Evolutionary conservation across 2,329 filamentous ascomycete species (phyloP).

Genomic region (Pyrenochaeta sp.): DNA sequence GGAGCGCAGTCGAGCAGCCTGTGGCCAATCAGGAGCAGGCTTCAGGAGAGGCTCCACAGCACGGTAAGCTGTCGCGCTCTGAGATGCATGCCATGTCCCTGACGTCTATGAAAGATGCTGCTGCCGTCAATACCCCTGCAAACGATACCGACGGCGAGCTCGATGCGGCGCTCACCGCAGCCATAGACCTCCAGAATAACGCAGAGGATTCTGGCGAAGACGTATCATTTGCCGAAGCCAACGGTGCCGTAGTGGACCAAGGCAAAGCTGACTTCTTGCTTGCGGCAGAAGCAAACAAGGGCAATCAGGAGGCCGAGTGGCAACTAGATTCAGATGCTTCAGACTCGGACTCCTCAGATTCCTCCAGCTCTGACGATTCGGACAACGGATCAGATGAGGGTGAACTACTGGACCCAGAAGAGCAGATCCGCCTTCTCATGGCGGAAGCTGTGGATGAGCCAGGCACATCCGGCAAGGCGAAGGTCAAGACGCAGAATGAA

Average conservation of each 20-base stretch:
- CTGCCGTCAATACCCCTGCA: constrained; percentile 20
- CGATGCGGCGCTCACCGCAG: constrained; percentile 23
- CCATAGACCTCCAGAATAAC: constrained; percentile 19
- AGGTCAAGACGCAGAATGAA: constrained; percentile 86
- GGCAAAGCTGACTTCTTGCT: constrained; percentile 54
- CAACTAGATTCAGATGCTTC: constrained; percentile 72
- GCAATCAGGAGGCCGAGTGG: constrained; percentile 76
- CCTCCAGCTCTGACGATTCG: constrained; percentile 56
- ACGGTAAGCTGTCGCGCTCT: constrained; percentile 36
- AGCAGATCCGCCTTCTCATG: constrained; percentile 87
- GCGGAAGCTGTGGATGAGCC: constrained; percentile 82
- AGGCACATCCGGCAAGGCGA: constrained; percentile 68
- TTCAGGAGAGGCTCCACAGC: constrained; percentile 32
- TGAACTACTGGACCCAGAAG: constrained; percentile 77
- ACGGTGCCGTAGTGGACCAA: constrained; percentile 28
- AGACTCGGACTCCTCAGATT: constrained; percentile 61
- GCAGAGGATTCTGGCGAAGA: constrained; percentile 14
- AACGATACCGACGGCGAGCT: constrained; percentile 24
- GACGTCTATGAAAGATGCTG: constrained; percentile 32
- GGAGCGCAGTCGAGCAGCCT: constrained; percentile 25
- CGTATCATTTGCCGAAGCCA: constrained; percentile 11
- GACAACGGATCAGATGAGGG: constrained; percentile 67
- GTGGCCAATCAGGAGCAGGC: constrained; percentile 32
- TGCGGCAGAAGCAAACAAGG: constrained; percentile 56
- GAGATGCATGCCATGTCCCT: constrained; percentile 28